A percentile compares a stretch with the other conserved stretches of the same genome.
Conservation (phyloP, 2,329 filamentous ascomycete genomes). For the Thermoascus crustaceus region DNA sequence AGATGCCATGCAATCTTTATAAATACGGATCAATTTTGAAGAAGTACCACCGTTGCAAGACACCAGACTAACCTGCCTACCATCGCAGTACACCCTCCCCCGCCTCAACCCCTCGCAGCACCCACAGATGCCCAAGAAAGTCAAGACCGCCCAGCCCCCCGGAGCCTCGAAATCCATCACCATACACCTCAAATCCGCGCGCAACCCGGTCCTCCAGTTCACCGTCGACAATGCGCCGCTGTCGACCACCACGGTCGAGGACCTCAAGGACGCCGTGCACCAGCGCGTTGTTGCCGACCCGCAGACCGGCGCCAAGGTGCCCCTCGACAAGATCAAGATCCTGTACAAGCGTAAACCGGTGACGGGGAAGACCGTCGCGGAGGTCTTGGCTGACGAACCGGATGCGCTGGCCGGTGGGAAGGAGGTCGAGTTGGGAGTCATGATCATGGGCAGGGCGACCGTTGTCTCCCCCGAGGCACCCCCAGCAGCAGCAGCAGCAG, state of each 20-base stretch:
- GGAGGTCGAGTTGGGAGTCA: constrained; percentile 69
- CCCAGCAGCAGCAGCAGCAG: constrained; percentile 11
- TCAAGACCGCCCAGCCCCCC: constrained; percentile 23
- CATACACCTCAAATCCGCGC: constrained; percentile 47
- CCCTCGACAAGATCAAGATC: constrained; percentile 72
- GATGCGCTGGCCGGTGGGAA: constrained; percentile 32
- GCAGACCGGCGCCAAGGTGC: constrained; percentile 21
- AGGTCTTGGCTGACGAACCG: constrained; percentile 55
- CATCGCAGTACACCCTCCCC: constrained; percentile 38
- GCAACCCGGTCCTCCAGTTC: constrained; percentile 63
- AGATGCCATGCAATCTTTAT: too few relatives aligned
- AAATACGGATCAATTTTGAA: too few relatives aligned
- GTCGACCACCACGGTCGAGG: constrained; percentile 64
- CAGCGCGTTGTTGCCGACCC: constrained; percentile 52
- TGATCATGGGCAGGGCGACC: constrained; percentile 70
- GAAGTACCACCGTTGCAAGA: background rate
- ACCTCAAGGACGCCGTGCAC: constrained; percentile 65
- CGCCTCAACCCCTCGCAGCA: constrained; percentile 37
- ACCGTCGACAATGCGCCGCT: constrained; percentile 53
- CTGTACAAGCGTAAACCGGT: constrained; percentile 83
- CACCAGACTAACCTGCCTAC: constrained; percentile 2
- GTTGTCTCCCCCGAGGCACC: constrained; percentile 31
- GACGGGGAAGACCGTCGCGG: constrained; percentile 67
- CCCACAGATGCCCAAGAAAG: constrained; percentile 37
- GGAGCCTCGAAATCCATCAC: constrained; percentile 34